A percentile compares a stretch with the other conserved stretches of the same genome.
These are phyloP conservation scores for Musa schizocarpa DNA, from an alignment of 176 grass and related monocot species.

Conservation along the genomic window DNA sequence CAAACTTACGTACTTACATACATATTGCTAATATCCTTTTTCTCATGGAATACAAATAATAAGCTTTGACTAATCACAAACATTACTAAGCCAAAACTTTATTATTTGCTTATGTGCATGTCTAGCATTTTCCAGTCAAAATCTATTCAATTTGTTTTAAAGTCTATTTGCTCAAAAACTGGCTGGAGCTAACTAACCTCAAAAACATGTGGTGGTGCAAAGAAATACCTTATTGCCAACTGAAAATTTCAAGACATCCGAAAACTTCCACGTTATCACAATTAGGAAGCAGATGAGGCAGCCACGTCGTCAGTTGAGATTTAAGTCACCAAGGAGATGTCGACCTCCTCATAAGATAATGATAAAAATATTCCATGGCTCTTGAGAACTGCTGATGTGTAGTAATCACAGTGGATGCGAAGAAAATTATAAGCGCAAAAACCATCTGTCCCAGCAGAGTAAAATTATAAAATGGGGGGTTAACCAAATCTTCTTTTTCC, in stretches of 20 bases:
- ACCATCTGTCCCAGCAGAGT: background rate
- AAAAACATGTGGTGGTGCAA: background rate
- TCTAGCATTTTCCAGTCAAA: too few species aligned
- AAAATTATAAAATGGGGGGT: background rate
- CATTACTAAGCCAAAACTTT: too few species aligned
- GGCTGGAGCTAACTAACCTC: background rate
- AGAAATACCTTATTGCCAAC: background rate
- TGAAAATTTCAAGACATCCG: background rate
- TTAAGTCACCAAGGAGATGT: background rate
- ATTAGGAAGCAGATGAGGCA: background rate
- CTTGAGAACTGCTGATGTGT: background rate
- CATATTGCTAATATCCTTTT: too few species aligned
- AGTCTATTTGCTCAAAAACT: background rate
- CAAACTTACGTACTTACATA: background rate
- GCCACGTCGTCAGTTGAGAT: background rate
- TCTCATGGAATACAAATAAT: too few species aligned
- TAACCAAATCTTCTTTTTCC: conserved; percentile 37
- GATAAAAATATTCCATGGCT: background rate
- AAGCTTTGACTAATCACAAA: too few species aligned
- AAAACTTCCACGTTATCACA: too few species aligned
- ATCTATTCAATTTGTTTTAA: too few species aligned
- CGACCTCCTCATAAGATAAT: background rate
- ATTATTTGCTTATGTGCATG: too few species aligned
- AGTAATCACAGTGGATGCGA: background rate
- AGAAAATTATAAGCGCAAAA: background rate